Evolutionary conservation across 768 basidiomycete genomes (phyloP).

Genomic region (Cyclocybe aegerita): DNA sequence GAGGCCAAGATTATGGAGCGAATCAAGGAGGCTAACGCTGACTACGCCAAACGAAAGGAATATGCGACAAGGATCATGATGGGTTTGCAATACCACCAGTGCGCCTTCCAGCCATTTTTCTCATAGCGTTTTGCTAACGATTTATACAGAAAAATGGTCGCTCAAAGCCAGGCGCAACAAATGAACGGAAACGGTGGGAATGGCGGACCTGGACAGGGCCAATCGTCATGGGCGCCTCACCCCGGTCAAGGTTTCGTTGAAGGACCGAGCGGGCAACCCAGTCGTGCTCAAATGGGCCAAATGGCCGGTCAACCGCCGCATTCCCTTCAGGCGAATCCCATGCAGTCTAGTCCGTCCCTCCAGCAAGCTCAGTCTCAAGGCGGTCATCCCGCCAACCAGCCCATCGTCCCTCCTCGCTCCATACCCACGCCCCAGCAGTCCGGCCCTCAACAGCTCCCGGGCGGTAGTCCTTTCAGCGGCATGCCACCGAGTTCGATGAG

Average conservation of each 20-base stretch:
- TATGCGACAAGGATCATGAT: conserved; percentile 33
- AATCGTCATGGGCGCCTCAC: conserved; percentile 8
- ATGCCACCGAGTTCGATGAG: conserved; percentile 10
- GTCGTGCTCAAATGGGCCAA: conserved; percentile 8
- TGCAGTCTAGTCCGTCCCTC: conserved; percentile 22
- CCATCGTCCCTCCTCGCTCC: conserved; percentile 19
- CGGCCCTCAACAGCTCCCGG: neutral
- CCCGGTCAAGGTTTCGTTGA: conserved; percentile 4
- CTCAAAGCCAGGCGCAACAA: neutral
- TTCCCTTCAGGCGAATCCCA: conserved; percentile 23
- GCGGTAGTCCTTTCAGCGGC: conserved; percentile 9
- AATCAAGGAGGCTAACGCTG: conserved; percentile 19
- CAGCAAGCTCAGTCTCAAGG: conserved; percentile 17
- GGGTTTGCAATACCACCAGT: conserved; percentile 3
- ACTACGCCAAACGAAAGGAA: conserved; percentile 37
- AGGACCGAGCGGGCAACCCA: conserved; percentile 4
- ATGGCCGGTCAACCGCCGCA: conserved; percentile 12
- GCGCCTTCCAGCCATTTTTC: neutral
- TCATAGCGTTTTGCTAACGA: neutral
- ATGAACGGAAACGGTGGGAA: conserved; percentile 5
- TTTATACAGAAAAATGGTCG: conserved; percentile 7
- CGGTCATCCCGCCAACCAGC: conserved; percentile 16
- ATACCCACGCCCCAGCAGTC: conserved; percentile 18
- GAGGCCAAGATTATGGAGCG: conserved; percentile 12
- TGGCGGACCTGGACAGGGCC: conserved; percentile 3